A percentile compares a stretch with the other conserved stretches of the same genome.
Evolutionary conservation across 805 yeast species (phyloP).

Genomic region (Grigorovia transvaalensis): DNA sequence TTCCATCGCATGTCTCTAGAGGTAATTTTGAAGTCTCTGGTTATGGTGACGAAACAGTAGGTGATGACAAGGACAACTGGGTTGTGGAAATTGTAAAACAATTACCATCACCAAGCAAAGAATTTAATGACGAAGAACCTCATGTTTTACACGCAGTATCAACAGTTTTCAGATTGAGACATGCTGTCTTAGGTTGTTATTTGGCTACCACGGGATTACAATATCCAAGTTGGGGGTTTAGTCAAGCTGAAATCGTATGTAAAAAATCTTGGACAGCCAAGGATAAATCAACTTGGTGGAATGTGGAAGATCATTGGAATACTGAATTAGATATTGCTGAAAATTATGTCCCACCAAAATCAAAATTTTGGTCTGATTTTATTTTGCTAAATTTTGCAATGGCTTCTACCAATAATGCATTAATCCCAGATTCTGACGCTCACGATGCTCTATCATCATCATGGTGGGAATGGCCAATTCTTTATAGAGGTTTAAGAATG

Average conservation of each 20-base stretch:
- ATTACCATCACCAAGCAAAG: slow-evolving; percentile 28
- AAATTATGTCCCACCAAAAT: slow-evolving; percentile 47
- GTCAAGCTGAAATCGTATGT: slow-evolving; percentile 94
- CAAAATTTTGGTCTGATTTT: slow-evolving; percentile 69
- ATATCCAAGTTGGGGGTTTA: slow-evolving; percentile 95
- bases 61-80: slow-evolving; percentile 75
- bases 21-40: slow-evolving; percentile 56
- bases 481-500: slow-evolving; percentile 64
- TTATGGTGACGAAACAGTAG: slow-evolving; percentile 54
- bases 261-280: slow-evolving; percentile 51
- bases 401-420: slow-evolving; percentile 81
- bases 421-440: slow-evolving; percentile 69
- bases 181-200: slow-evolving; percentile 65
- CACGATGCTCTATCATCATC: slow-evolving; percentile 59
- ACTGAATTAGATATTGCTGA: slow-evolving; percentile 44
- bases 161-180: slow-evolving; percentile 67
- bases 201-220: slow-evolving; percentile 70
- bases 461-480: slow-evolving; percentile 88
- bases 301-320: slow-evolving; percentile 62
- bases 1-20: slow-evolving; percentile 51
- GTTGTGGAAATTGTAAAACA: slow-evolving; percentile 57
- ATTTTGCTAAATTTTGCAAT: slow-evolving; percentile 67
- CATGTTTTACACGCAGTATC: slow-evolving; percentile 65
- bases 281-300: slow-evolving; percentile 87
- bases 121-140: slow-evolving; percentile 36